Base-by-base conservation (phyloP, 2,329 filamentous ascomycete species). In the Scorias spongiosa region DNA sequence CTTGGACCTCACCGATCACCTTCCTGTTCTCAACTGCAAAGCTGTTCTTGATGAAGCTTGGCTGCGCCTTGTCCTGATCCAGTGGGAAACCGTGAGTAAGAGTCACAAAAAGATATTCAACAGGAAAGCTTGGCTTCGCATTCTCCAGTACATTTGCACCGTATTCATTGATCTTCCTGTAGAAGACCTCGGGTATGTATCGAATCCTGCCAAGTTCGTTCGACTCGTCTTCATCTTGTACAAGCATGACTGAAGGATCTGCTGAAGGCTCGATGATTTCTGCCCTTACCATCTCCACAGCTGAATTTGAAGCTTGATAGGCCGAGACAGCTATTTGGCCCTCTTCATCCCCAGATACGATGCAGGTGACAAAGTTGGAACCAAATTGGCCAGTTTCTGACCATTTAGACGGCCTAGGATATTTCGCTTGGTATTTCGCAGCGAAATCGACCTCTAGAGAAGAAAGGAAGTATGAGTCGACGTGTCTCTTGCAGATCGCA, bases 111-210 rank as follows among this genome's bases (percentile, higher is more conserved):
- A 98, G 75, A 61, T 96, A 98, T 61, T 98, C 91, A 41, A 95
- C 88, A 0, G 91, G 91, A 62, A 98, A 98, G 39, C 84, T 80
- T 0, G 91, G 91, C 60, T 95, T 96, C 18, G 91, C 91, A 55
- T 94, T 96, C 63, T 96, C 86, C 61, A 95, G 91, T 7, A 96
- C 91, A 54, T 89, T 94, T 50, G 83, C 85, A 29, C 88, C 88
- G 59, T 98, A 94, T 62, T 98, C 89, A 63, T 98, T 98, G 63
- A 94, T 86, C 53, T 78, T 80, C 48, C 89, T 79, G 67, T 93
- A 98, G 65, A 96, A 98, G 4, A 98, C 89, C 57, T 98, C 91
- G 1, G 91, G 91, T 17, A 98, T 93, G 59, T 98, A 98, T 54
- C 88, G 76, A 18, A 81, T 80, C 44, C 78, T 78, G 65, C 69